phyloP scores from a whole-genome alignment of 345 rosid genomes.

The Ceriops decandra region DNA sequence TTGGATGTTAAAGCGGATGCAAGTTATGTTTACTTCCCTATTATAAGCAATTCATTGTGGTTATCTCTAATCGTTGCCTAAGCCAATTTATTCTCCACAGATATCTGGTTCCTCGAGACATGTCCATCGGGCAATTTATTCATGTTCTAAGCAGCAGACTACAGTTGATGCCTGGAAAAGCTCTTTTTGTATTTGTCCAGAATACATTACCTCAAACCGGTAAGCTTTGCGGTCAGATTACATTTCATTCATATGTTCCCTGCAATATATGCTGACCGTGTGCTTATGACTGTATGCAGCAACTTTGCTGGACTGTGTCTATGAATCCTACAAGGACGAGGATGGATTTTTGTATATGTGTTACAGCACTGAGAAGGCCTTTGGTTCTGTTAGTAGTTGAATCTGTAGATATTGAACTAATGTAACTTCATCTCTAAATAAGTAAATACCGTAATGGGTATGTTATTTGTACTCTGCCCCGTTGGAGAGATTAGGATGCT shows the following conservation, averaged over 20 bases:
- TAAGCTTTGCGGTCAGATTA: conserved; percentile 2
- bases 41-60: neutral
- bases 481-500: neutral
- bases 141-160: conserved; percentile 67
- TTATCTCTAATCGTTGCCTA: neutral
- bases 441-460: neutral
- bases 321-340: conserved; percentile 72
- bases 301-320: conserved; percentile 57
- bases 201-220: conserved; percentile 84
- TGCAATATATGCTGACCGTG: neutral
- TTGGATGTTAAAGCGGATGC: neutral
- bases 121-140: conserved; percentile 86
- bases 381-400: conserved; percentile 29
- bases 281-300: conserved; percentile 37
- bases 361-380: conserved; percentile 85
- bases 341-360: conserved; percentile 89
- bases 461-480: neutral
- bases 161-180: conserved; percentile 59
- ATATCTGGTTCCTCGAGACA: conserved; percentile 82
- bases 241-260: neutral
- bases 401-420: neutral
- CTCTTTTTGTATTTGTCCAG: conserved; percentile 74
- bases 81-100: conserved; percentile 24
- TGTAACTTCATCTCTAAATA: neutral
- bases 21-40: neutral